Percentiles rank a stretch among this genome's conserved stretches.
phyloP scores from a whole-genome alignment of 805 yeast species.

The Candida orba region DNA sequence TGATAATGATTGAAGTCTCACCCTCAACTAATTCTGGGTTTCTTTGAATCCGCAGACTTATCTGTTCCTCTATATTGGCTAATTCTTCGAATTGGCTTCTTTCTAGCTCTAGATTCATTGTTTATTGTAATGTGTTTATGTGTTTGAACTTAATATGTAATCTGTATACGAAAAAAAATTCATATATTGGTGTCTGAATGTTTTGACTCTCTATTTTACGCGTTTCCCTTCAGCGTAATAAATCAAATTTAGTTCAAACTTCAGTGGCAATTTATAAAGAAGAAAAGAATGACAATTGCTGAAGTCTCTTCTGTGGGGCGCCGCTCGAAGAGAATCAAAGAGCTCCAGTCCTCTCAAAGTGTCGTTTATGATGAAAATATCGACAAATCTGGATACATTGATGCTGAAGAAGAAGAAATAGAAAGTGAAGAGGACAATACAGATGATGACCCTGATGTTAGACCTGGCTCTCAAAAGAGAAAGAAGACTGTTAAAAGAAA shows the following conservation, averaged over 20 bases:
- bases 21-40: conserved; percentile 45
- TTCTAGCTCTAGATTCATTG: conserved; percentile 30
- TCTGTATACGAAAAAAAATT: too few relatives aligned
- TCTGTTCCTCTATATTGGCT: conserved; percentile 63
- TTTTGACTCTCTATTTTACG: too few relatives aligned
- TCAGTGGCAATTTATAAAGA: not conserved
- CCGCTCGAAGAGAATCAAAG: conserved; percentile 20
- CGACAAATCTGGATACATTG: conserved; percentile 16
- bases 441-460: conserved; percentile 9
- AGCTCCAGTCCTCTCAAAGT: conserved; percentile 12
- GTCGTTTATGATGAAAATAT: conserved; percentile 18
- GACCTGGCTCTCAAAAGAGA: conserved; percentile 11
- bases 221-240: not conserved
- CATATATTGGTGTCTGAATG: too few relatives aligned
- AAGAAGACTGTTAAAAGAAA: not conserved
- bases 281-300: not conserved
- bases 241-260: not conserved
- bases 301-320: conserved; percentile 6
- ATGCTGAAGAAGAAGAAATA: conserved; percentile 16
- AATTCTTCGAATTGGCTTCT: conserved; percentile 49
- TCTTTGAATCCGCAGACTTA: conserved; percentile 50
- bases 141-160: too few relatives aligned
- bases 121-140: too few relatives aligned
- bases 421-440: conserved; percentile 14
- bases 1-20: conserved; percentile 10